Base-by-base conservation (phyloP, 768 basidiomycete genomes). In the Termitomyces sp. region DNA sequence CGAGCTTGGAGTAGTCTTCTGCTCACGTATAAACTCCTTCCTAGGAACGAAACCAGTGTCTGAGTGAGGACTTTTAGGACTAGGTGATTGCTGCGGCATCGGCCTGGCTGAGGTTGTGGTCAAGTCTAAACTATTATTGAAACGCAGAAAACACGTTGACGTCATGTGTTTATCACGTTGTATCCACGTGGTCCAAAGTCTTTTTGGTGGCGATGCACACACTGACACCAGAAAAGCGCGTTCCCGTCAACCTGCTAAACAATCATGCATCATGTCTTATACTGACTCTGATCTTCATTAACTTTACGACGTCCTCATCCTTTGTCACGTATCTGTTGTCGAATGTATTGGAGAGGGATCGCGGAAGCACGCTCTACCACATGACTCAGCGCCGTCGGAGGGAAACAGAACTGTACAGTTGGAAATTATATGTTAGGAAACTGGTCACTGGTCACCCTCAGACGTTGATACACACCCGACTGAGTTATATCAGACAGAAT, bases 1-100 rank as follows among this genome's bases (percentile, higher is more conserved):
- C 20, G 83, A 73, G 65, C 83, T 88, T 42, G 74, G 69, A 16
- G 79, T 76, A 8, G 68, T 65, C 56, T 75, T 77, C 54, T 78
- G 79, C 66, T 88, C 82, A 37, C 79, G 82, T 59, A 87, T 73
- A 70, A 91, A 91, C 72, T 91, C 89, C 67, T 82, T 86, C 66
- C 89, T 74, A 22, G 90, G 89, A 37, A 78, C 77, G 62, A 91
- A 87, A 55, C 77, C 75, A 62, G 78, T 70, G 53, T 82, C 80
- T 56, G 80, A 64, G 60, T 75, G 55, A 58, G 49, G 16, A 39
- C 6, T 53, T 37, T 27, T 27, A 27, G 18, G 37, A 53, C 51
- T 62, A 36, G 59, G 41, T 31, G 49, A 64, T 53, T 62, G 65
- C 61, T 55, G 66, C 61, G 57, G 55, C 60, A 57, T 59, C 33